These are phyloP conservation scores for Saccharomycopsis malanga DNA, from an alignment of 805 yeast species.

Conservation along the genomic window DNA sequence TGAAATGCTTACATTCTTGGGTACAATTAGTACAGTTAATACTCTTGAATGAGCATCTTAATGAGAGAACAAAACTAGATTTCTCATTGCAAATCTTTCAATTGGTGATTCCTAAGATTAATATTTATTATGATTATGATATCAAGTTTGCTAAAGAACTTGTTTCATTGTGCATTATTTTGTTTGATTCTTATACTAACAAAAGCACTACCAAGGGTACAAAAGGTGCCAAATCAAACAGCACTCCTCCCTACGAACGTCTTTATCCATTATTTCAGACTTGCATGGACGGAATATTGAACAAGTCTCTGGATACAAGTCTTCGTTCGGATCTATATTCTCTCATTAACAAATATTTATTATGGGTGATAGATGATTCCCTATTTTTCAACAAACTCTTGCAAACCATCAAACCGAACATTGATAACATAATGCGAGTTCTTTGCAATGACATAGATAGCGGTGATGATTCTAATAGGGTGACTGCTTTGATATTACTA, in stretches of 20 bases:
- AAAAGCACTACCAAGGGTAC: conserved; percentile 27
- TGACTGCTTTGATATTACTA: conserved; percentile 68
- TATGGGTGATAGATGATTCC: conserved; percentile 39
- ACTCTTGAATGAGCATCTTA: conserved; percentile 47
- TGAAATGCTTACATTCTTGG: conserved; percentile 74
- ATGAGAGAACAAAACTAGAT: conserved; percentile 25
- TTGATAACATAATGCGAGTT: conserved; percentile 56
- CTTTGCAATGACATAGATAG: conserved; percentile 73
- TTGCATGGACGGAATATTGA: conserved; percentile 63
- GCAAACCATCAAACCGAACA: conserved; percentile 46
- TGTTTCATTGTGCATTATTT: conserved; percentile 64
- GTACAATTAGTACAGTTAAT: conserved; percentile 68
- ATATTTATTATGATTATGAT: conserved; percentile 64
- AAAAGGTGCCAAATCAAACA: conserved; percentile 27
- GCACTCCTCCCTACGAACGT: conserved; percentile 38
- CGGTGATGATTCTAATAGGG: conserved; percentile 70
- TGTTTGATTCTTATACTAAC: conserved; percentile 48
- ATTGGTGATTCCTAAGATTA: conserved; percentile 64
- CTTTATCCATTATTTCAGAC: conserved; percentile 66
- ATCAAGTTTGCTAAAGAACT: conserved; percentile 65
- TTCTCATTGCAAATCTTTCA: conserved; percentile 76
- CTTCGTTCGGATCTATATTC: conserved; percentile 78
- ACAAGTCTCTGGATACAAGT: conserved; percentile 58
- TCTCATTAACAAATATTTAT: conserved; percentile 58
- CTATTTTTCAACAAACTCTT: conserved; percentile 26